A percentile compares a stretch with the other conserved stretches of the same genome.
These are phyloP conservation scores for Didymella sp. DNA, from an alignment of 2,329 filamentous ascomycete genomes.

Conservation along the genomic window DNA sequence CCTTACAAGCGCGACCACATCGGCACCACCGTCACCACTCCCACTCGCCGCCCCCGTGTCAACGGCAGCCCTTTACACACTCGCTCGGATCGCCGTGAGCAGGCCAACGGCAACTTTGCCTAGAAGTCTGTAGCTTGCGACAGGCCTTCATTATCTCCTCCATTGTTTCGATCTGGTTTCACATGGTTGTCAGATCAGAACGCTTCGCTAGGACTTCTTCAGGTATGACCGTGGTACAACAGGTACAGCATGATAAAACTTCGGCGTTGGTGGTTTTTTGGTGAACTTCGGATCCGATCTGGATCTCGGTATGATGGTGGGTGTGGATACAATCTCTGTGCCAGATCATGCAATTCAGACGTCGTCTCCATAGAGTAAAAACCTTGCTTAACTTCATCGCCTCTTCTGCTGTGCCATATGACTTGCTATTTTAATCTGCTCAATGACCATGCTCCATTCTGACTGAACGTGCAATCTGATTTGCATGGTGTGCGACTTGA, in stretches of 20 bases:
- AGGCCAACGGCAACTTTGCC: constrained; percentile 21
- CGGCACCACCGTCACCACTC: constrained; percentile 15
- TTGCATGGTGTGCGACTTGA: background rate
- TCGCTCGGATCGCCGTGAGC: constrained; percentile 15
- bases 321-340: constrained; percentile 31
- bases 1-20: constrained; percentile 13
- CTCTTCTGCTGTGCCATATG: constrained; percentile 14
- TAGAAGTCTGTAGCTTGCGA: constrained; percentile 16
- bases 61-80: constrained; percentile 14
- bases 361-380: constrained; percentile 20
- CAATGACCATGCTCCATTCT: background rate
- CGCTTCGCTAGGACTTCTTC: constrained; percentile 19
- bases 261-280: constrained; percentile 19
- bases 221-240: constrained; percentile 14
- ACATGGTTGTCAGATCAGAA: constrained; percentile 24
- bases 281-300: constrained; percentile 19
- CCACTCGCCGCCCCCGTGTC: constrained; percentile 21
- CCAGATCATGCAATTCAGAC: constrained; percentile 21
- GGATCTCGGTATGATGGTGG: constrained; percentile 23
- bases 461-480: background rate
- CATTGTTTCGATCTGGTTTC: constrained; percentile 23
- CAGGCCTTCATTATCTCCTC: constrained; percentile 5
- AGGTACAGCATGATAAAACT: constrained; percentile 20
- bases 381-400: constrained; percentile 23
- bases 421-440: background rate